A percentile compares a stretch with the other conserved stretches of the same genome.
These are phyloP conservation scores for Immersiporthe knoxdaviesiana DNA, from an alignment of 2,329 filamentous ascomycete species.

Conservation along the genomic window DNA sequence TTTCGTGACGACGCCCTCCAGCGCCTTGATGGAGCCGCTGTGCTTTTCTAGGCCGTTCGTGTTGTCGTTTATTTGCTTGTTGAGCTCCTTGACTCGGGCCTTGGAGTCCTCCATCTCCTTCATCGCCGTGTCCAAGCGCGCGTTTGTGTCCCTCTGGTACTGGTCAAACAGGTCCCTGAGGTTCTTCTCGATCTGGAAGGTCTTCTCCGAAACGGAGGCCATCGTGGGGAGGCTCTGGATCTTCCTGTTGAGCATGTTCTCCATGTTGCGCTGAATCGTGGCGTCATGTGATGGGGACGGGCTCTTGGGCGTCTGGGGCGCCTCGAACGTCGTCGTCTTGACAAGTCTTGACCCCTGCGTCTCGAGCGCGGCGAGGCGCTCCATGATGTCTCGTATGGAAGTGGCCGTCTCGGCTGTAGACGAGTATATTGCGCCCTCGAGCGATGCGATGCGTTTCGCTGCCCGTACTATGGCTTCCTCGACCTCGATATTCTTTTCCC, in stretches of 20 bases:
- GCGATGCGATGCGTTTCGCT: not conserved
- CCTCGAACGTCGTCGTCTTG: not conserved
- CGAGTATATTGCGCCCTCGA: not conserved
- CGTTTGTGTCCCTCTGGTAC: not conserved
- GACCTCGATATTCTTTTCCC: not conserved
- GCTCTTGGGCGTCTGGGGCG: not conserved
- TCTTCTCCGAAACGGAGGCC: not conserved
- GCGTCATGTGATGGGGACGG: conserved; percentile 5
- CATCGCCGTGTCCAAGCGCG: not conserved
- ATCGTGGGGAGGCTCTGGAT: conserved; percentile 10
- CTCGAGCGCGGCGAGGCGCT: conserved; percentile 2
- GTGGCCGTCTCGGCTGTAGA: not conserved
- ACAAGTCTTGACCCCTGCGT: not conserved
- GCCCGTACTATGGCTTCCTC: not conserved
- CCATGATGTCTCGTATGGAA: not conserved
- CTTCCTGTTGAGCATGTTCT: not conserved
- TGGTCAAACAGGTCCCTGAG: not conserved
- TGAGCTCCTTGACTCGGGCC: conserved; percentile 2
- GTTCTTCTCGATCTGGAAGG: not conserved
- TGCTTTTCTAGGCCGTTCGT: not conserved
- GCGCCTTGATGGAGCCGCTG: not conserved
- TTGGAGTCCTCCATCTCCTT: not conserved
- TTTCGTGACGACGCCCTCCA: not conserved
- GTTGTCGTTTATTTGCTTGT: not conserved
- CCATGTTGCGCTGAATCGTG: conserved; percentile 5